These are phyloP conservation scores for Cornus suecica DNA, from an alignment of 148 eudicot genomes.

Conservation along the genomic window DNA sequence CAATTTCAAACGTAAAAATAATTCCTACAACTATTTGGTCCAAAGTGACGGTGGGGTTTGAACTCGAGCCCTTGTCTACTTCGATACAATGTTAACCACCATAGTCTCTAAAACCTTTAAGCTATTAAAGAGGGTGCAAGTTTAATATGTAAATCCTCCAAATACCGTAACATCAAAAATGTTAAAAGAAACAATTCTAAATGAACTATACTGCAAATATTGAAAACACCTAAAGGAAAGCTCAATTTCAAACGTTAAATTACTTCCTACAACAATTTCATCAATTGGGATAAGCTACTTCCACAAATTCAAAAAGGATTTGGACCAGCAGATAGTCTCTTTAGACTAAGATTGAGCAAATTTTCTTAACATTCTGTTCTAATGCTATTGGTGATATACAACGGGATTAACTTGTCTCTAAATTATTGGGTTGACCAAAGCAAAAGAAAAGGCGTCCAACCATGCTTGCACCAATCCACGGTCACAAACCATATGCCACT, in stretches of 20 bases:
- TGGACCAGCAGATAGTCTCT: background rate
- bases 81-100: too few species aligned
- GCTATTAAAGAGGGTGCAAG: too few species aligned
- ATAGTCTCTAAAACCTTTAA: too few species aligned
- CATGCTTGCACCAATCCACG: background rate
- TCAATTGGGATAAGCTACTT: background rate
- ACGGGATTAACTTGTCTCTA: background rate
- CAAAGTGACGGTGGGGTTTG: too few species aligned
- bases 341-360: background rate
- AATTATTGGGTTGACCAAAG: background rate
- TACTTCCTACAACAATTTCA: background rate
- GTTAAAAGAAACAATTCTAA: background rate
- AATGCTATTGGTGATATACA: background rate
- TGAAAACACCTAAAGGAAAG: too few species aligned
- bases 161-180: background rate
- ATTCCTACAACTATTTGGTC: background rate
- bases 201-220: background rate
- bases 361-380: background rate
- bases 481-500: background rate
- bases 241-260: background rate
- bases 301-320: background rate
- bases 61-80: too few species aligned
- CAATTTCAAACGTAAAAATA: background rate
- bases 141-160: too few species aligned
- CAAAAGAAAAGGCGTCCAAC: too few species aligned